A percentile compares a stretch with the other conserved stretches of the same genome.
Evolutionary conservation across 352 stramenopile genomes (phyloP).

Genomic region (Blastocystis sp.): DNA sequence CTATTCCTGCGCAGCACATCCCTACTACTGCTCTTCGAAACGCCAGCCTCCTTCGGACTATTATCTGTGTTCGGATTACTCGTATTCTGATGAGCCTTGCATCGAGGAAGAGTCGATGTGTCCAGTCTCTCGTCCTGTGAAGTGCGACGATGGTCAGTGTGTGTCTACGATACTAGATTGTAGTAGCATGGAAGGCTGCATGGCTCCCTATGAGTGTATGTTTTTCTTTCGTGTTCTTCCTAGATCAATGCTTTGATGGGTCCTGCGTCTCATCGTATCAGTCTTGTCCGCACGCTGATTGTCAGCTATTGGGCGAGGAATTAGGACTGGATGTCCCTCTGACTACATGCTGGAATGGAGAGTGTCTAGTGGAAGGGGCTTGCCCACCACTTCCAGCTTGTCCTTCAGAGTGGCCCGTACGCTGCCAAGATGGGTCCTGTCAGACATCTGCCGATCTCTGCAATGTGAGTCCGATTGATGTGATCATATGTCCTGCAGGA

Average conservation of each 20-base stretch:
- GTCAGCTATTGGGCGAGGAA: background rate
- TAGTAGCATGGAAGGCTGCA: background rate
- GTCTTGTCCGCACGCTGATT: background rate
- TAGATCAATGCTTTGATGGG: slow-evolving; percentile 36
- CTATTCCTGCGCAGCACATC: background rate
- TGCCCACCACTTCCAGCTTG: slow-evolving; percentile 2
- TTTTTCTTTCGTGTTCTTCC: background rate
- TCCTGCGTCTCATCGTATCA: background rate
- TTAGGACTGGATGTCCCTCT: background rate
- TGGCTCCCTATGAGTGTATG: background rate
- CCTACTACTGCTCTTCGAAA: background rate
- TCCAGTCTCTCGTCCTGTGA: background rate
- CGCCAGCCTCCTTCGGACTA: background rate
- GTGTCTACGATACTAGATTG: background rate
- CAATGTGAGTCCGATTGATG: background rate
- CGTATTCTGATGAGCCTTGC: background rate
- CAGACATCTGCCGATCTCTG: background rate
- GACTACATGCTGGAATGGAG: slow-evolving; percentile 8
- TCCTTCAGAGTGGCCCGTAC: background rate
- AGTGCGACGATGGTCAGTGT: background rate
- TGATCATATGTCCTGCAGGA: background rate
- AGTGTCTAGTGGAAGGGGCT: background rate
- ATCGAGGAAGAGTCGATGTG: background rate
- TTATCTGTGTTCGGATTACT: background rate
- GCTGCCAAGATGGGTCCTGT: background rate